Base-by-base conservation (phyloP, 371 early-diverging fungal genomes). In the Saksenaea vasiformis region DNA sequence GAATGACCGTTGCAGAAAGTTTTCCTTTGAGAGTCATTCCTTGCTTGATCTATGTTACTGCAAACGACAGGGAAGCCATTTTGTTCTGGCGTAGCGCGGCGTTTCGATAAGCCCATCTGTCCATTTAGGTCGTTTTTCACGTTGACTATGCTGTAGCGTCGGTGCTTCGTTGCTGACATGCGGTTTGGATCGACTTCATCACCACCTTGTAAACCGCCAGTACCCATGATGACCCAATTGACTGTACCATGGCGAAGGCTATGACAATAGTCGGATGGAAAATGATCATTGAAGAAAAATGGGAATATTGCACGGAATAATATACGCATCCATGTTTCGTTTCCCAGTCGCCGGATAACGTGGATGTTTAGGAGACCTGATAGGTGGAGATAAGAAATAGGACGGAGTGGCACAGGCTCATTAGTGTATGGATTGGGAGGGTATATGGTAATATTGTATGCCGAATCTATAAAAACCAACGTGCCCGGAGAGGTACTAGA, bases 261-360 rank as follows among this genome's bases (percentile, higher is more conserved):
- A 38, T 83, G 74, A 37, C 79, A 76, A 59, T 86, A 86, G 38
- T 86, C 87, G 13, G 78, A 77, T 5, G 85, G 85, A 41, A 86
- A 85, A 55, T 86, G 87, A 38, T 86, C 87, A 26, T 86, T 86
- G 47, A 86, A 41, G 56, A 85, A 85, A 68, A 86, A 86, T 0
- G 87, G 87, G 34, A 83, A 75, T 0, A 84, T 36, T 26, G 83
- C 69, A 15, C 87, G 79, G 37, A 85, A 81, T 17, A 83, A 28
- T 22, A 84, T 74, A 3, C 87, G 81, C 2, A 85, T 61, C 71
- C 77, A 76, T 0, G 81, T 80, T 61, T 85, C 87, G 2, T 61
- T 67, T 3, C 70, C 61, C 61, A 84, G 67, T 28, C 87, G 71
- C 58, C 76, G 73, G 31, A 85, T 85, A 15, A 86, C 82, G 36